Evolutionary conservation across 345 rosid species (phyloP).

Genomic region (Pelargonium nanum): DNA sequence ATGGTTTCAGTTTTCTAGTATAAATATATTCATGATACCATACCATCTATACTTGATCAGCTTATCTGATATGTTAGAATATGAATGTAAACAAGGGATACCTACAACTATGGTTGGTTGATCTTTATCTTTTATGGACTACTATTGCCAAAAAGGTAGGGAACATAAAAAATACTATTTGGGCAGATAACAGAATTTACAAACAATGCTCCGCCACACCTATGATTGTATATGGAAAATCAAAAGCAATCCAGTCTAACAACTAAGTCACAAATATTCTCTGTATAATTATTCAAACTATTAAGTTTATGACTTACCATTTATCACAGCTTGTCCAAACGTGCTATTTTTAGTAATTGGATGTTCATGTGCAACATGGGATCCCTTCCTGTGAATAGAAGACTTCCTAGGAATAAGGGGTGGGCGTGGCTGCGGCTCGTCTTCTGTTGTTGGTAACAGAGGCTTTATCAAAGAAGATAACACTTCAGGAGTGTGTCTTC

Average conservation of each 20-base stretch:
- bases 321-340: slow-evolving; percentile 60
- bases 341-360: slow-evolving; percentile 8
- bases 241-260: not conserved
- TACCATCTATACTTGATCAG: no score
- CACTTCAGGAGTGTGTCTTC: slow-evolving; percentile 58
- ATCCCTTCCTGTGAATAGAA: slow-evolving; percentile 20
- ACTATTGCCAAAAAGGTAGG: no score
- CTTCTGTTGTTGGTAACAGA: slow-evolving; percentile 33
- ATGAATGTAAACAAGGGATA: no score
- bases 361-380: not conserved
- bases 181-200: no score
- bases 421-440: slow-evolving; percentile 22
- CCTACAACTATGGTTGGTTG: no score
- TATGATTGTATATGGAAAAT: no score
- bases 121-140: not conserved
- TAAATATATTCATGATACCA: no score
- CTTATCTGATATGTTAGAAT: no score
- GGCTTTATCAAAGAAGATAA: slow-evolving; percentile 43
- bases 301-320: slow-evolving; percentile 33
- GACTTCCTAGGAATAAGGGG: slow-evolving; percentile 35
- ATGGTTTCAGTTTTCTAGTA: no score
- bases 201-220: no score
- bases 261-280: not conserved
- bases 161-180: no score
- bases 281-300: not conserved